Conservation (phyloP, 352 stramenopile species). For the Globisporangium nodosum region DNA sequence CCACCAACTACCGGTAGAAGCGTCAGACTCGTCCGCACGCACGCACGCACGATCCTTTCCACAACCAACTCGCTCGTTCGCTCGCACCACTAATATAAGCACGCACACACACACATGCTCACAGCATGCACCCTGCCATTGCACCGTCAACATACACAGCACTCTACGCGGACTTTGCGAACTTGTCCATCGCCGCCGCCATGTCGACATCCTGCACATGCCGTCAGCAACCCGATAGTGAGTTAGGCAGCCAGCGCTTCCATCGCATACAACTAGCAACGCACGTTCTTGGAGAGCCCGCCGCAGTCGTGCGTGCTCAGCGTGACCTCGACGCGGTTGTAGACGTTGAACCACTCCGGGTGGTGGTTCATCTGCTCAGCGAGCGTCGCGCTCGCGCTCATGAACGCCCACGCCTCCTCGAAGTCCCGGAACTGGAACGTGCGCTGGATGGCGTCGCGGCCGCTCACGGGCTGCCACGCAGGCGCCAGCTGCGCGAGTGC, state of each 20-base stretch:
- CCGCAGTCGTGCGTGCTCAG: conserved; percentile 95
- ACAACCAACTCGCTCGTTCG: too few species aligned
- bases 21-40: not conserved
- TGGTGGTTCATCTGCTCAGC: conserved; percentile 94
- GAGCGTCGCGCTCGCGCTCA: conserved; percentile 62
- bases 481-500: conserved; percentile 37
- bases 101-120: not conserved
- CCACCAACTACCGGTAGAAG: conserved; percentile 47
- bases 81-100: not conserved
- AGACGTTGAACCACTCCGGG: conserved; percentile 99
- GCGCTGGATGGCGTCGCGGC: conserved; percentile 79
- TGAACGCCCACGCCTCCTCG: conserved; percentile 76
- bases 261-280: conserved; percentile 3
- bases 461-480: conserved; percentile 43
- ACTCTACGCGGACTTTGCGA: conserved; percentile 20
- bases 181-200: conserved; percentile 73
- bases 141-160: not conserved
- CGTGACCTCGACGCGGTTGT: conserved; percentile 96
- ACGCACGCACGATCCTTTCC: too few species aligned
- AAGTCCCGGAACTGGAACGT: conserved; percentile 86
- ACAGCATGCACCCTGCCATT: not conserved
- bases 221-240: not conserved
- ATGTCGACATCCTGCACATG: conserved; percentile 48
- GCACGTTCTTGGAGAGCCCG: conserved; percentile 89
- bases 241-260: not conserved